Evolutionary conservation across 495 filamentous ascomycete species (phyloP).

Genomic region (Entonaema liquescens): DNA sequence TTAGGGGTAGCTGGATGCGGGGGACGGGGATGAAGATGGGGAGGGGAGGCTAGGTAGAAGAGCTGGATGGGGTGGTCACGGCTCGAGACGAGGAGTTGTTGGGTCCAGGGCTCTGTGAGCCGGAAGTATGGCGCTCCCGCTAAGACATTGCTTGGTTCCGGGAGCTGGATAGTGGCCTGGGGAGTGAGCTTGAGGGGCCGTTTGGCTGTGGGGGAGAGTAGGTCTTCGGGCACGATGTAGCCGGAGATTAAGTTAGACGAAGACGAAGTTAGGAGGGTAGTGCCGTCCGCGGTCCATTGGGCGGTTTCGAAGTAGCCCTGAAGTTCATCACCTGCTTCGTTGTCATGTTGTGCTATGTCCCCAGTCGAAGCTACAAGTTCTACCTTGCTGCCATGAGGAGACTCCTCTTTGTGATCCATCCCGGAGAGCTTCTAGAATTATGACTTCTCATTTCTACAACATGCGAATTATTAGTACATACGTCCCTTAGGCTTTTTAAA

Average conservation of each 20-base stretch:
- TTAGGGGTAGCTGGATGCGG: constrained; percentile 71
- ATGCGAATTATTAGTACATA: neutral
- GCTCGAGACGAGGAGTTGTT: constrained; percentile 71
- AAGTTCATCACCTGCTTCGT: constrained; percentile 18
- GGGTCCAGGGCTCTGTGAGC: constrained; percentile 70
- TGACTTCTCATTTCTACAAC: constrained; percentile 15
- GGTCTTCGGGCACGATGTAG: constrained; percentile 76
- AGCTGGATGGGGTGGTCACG: constrained; percentile 82
- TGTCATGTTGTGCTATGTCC: constrained; percentile 23
- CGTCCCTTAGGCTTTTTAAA: neutral
- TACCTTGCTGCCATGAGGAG: constrained; percentile 39
- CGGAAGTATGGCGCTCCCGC: constrained; percentile 77
- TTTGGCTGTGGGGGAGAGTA: constrained; percentile 62
- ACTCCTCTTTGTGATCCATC: constrained; percentile 34
- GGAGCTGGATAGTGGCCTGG: constrained; percentile 67
- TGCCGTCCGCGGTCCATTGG: constrained; percentile 80
- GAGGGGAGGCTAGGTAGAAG: constrained; percentile 46
- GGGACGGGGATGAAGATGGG: constrained; percentile 45
- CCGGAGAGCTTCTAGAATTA: neutral
- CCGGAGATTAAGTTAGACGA: constrained; percentile 72
- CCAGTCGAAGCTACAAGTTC: constrained; percentile 56
- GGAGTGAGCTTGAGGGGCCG: constrained; percentile 63
- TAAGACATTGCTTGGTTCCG: constrained; percentile 75
- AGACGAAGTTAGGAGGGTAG: constrained; percentile 77
- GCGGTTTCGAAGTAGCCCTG: constrained; percentile 63